Percentiles rank a stretch among this genome's conserved stretches.
Evolutionary conservation across 331 rosid genomes (phyloP).

Genomic region (Saraca asoca): DNA sequence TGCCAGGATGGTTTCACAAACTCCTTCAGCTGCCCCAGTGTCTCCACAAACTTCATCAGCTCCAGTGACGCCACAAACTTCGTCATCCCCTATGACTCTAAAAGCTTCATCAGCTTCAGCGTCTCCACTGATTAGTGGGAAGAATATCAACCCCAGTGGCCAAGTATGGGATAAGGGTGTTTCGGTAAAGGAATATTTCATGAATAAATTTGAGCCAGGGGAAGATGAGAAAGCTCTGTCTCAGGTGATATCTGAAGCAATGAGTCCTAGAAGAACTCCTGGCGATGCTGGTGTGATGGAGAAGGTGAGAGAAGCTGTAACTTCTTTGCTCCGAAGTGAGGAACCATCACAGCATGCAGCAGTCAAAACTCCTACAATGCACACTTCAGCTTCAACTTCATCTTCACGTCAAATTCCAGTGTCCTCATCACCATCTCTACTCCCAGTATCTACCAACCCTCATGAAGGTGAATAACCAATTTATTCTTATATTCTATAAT

Average conservation of each 20-base stretch:
- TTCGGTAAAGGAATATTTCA: conserved; percentile 72
- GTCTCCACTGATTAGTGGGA: conserved; percentile 24
- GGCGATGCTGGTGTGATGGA: conserved; percentile 69
- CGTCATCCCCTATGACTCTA: conserved; percentile 13
- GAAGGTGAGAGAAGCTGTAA: conserved; percentile 80
- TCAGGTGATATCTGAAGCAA: conserved; percentile 69
- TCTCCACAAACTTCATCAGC: conserved; percentile 34
- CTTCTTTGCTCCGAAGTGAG: conserved; percentile 63
- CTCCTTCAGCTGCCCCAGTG: conserved; percentile 17
- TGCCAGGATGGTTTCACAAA: conserved; percentile 29
- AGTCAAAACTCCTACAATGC: conserved; percentile 20
- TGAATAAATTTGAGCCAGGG: conserved; percentile 80
- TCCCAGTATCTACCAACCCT: conserved; percentile 47
- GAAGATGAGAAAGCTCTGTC: conserved; percentile 92
- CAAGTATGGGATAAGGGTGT: conserved; percentile 78
- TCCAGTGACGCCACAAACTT: conserved; percentile 18
- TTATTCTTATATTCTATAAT: conserved; percentile 14
- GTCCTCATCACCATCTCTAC: conserved; percentile 29
- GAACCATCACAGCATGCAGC: conserved; percentile 43
- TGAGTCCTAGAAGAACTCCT: conserved; percentile 62
- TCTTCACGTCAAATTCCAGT: conserved; percentile 36
- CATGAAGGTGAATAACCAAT: conserved; percentile 43
- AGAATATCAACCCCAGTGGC: conserved; percentile 28
- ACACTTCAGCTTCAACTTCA: no score
- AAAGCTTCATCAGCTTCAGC: background rate